A percentile compares a stretch with the other conserved stretches of the same genome.
These are phyloP conservation scores for Buxus sempervirens DNA, from an alignment of 164 flowering plant genomes.

Conservation along the genomic window DNA sequence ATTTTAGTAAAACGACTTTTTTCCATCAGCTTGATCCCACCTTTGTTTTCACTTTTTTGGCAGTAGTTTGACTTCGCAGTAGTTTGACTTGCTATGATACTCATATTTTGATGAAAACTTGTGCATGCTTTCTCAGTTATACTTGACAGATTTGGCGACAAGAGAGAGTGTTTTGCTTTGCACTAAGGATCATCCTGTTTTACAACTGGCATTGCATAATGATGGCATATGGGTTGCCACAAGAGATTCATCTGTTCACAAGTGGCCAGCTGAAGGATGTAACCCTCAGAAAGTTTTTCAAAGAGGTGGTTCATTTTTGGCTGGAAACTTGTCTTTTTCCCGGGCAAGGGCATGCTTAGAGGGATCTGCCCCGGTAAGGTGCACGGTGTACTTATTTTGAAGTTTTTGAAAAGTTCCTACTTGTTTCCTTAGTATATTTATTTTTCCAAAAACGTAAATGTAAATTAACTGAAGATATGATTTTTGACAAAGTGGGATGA, in stretches of 20 bases:
- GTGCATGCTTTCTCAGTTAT: conserved; percentile 51
- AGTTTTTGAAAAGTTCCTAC: no score
- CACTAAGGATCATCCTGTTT: conserved; percentile 78
- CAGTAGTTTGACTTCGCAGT: no score
- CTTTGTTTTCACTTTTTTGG: neutral
- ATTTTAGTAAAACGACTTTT: neutral
- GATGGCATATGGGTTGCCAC: conserved; percentile 91
- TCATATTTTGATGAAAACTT: conserved; percentile 1
- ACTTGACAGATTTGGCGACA: conserved; percentile 90
- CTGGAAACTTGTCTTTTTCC: conserved; percentile 89
- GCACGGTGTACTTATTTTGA: neutral
- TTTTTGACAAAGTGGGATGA: no score
- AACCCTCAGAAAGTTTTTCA: conserved; percentile 76
- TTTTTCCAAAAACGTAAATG: no score
- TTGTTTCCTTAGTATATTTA: no score
- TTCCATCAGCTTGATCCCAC: neutral
- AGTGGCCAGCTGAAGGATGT: conserved; percentile 81
- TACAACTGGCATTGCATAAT: conserved; percentile 77
- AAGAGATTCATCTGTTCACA: conserved; percentile 82
- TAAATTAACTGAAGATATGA: no score
- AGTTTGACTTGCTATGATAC: neutral
- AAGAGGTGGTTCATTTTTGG: conserved; percentile 88
- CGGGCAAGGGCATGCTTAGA: conserved; percentile 86
- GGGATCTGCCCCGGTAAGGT: conserved; percentile 80
- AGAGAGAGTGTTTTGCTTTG: conserved; percentile 94